Evolutionary conservation across 257 asterid species (phyloP).

Genomic region (Nicotiana benthamiana): DNA sequence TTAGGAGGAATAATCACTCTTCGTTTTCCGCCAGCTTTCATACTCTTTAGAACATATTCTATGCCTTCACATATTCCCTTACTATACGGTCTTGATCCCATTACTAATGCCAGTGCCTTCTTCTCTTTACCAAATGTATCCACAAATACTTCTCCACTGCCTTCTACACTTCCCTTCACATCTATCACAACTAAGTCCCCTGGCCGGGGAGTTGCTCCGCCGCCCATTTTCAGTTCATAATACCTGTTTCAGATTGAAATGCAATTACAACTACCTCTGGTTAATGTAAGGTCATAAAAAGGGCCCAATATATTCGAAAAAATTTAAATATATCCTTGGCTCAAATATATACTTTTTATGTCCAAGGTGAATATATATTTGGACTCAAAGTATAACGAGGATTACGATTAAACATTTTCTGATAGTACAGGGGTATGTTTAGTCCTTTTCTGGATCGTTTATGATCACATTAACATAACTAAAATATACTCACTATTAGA

Average conservation of each 20-base stretch:
- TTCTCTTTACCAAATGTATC: constrained; percentile 41
- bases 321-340: too few species aligned
- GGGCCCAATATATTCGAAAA: too few species aligned
- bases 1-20: constrained; percentile 60
- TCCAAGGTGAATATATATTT: too few species aligned
- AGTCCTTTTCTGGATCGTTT: too few species aligned
- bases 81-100: constrained; percentile 80
- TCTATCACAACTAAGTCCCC: constrained; percentile 81
- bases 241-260: constrained; percentile 26
- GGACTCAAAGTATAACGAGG: too few species aligned
- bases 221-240: constrained; percentile 61
- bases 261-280: not conserved
- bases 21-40: constrained; percentile 80
- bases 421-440: too few species aligned
- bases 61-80: constrained; percentile 84
- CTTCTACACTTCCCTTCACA: constrained; percentile 57
- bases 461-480: not conserved
- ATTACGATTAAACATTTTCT: too few species aligned
- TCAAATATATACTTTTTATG: too few species aligned
- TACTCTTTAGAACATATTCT: constrained; percentile 42
- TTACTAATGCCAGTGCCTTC: constrained; percentile 63
- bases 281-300: not conserved
- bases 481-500: too few species aligned
- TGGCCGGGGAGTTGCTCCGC: constrained; percentile 50
- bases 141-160: constrained; percentile 49